Base-by-base conservation (phyloP, 768 basidiomycete genomes). In the Rickenella mellea region DNA sequence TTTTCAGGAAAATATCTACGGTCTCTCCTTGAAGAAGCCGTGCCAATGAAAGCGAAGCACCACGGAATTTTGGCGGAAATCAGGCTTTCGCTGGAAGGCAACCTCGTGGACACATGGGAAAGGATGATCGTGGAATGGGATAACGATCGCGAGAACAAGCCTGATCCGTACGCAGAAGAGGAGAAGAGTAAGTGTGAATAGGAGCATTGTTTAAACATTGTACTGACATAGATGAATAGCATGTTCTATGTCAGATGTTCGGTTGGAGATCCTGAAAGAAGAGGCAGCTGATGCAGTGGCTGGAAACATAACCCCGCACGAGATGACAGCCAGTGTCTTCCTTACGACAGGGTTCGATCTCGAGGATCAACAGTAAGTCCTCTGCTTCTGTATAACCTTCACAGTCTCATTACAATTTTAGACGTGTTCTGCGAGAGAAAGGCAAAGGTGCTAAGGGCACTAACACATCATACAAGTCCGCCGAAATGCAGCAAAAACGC, bases 401-500 rank as follows among this genome's bases (percentile, higher is more conserved):
- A 2, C 10, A 19, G 22, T 21, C 5, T 6, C 15, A 36, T 19
- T 36, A 30, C 12, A 3, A 12, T 36, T 3, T 36, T 17, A 36
- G 33, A 10, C 33, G 33, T 3, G 11, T 14, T 3, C 15, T 36
- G 11, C 33, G 33, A 3, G 33, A 36, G 19, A 7, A 7, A 19
- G 19, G 33, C 9, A 10, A 36, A 15, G 19, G 19, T 4, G 3
- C 24, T 17, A 22, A 22, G 4, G 3, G 12, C 3, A 19, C 33
- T 3, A 36, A 36, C 7, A 3, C 33, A 2, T 17, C 19, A 3
- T 36, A 27, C 0, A 28, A 41, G 4, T 21, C 22, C 1, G 32
- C 41, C 8, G 41, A 27, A 1, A 12, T 43, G 14, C 42, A 46
- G 19, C 31, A 54, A 36, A 39, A 42, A 27, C 37, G 48, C 0